Percentiles rank a stretch among this genome's conserved stretches.
phyloP scores from a whole-genome alignment of 805 yeast species.

The Clavispora fructus region DNA sequence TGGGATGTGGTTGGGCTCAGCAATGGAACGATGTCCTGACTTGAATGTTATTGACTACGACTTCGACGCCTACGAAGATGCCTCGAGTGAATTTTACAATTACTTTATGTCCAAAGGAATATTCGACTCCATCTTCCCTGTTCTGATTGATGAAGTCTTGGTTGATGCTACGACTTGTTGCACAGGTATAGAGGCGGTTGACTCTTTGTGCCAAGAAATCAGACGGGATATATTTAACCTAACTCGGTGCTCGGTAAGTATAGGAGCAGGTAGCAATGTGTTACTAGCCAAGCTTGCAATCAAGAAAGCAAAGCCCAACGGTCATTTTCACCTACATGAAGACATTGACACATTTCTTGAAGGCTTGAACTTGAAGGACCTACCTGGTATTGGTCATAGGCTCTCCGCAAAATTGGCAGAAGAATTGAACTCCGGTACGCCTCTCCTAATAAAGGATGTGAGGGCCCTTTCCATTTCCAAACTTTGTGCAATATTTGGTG shows the following conservation, averaged over 20 bases:
- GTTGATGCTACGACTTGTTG: slow-evolving; percentile 49
- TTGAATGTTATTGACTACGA: slow-evolving; percentile 64
- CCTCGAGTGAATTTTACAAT: slow-evolving; percentile 62
- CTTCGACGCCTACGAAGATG: slow-evolving; percentile 64
- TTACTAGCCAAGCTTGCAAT: slow-evolving; percentile 73
- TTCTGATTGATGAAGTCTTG: slow-evolving; percentile 90
- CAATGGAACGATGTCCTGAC: slow-evolving; percentile 61
- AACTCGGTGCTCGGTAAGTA: slow-evolving; percentile 67
- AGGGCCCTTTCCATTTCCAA: slow-evolving; percentile 24
- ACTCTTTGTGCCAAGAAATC: slow-evolving; percentile 27
- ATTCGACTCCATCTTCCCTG: slow-evolving; percentile 60
- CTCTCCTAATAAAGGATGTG: slow-evolving; percentile 36
- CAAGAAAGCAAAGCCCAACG: slow-evolving; percentile 76
- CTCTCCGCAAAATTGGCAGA: slow-evolving; percentile 42
- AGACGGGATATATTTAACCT: slow-evolving; percentile 34
- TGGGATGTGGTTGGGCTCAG: slow-evolving; percentile 85
- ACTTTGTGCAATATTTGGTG: slow-evolving; percentile 53
- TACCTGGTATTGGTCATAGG: slow-evolving; percentile 64
- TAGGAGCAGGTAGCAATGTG: slow-evolving; percentile 74
- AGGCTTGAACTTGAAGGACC: slow-evolving; percentile 27
- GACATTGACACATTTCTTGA: slow-evolving; percentile 29
- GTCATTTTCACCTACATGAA: slow-evolving; percentile 38
- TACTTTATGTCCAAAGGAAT: slow-evolving; percentile 42
- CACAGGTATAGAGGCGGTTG: slow-evolving; percentile 6
- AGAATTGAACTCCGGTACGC: slow-evolving; percentile 8